These are phyloP conservation scores for Ophiostoma quercus DNA, from an alignment of 2,329 filamentous ascomycete species.

Conservation along the genomic window DNA sequence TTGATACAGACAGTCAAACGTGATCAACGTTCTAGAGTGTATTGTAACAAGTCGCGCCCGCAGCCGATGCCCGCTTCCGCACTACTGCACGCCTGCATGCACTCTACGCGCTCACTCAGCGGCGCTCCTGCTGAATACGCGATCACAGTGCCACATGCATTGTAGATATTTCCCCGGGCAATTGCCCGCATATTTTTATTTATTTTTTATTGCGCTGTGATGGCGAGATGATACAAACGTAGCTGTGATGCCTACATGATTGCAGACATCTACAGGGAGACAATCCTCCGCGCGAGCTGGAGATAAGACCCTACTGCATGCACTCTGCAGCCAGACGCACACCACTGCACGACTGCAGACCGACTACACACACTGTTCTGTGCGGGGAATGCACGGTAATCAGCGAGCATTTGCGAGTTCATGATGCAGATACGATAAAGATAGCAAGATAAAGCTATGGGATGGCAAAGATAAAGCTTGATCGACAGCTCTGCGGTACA, in stretches of 20 bases:
- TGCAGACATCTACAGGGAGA: background rate
- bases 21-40: background rate
- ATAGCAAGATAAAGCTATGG: background rate
- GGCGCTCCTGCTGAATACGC: too few relatives aligned
- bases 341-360: background rate
- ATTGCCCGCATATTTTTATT: background rate
- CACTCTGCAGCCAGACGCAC: background rate
- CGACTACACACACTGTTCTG: conserved; percentile 3
- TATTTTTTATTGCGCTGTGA: background rate
- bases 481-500: background rate
- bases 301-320: conserved; percentile 4
- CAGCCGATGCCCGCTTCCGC: conserved; percentile 9
- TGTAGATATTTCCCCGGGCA: conserved; percentile 2
- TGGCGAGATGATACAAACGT: too few relatives aligned
- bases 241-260: too few relatives aligned
- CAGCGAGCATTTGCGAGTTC: background rate
- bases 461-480: background rate
- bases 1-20: background rate
- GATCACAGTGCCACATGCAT: background rate
- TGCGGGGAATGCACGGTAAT: background rate
- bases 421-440: background rate
- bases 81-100: background rate
- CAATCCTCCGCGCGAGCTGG: conserved; percentile 1
- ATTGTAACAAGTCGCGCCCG: background rate
- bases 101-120: background rate